A percentile compares a stretch with the other conserved stretches of the same genome.
Evolutionary conservation across 2,329 filamentous ascomycete genomes (phyloP).

Genomic region (Lizonia empirigonia): DNA sequence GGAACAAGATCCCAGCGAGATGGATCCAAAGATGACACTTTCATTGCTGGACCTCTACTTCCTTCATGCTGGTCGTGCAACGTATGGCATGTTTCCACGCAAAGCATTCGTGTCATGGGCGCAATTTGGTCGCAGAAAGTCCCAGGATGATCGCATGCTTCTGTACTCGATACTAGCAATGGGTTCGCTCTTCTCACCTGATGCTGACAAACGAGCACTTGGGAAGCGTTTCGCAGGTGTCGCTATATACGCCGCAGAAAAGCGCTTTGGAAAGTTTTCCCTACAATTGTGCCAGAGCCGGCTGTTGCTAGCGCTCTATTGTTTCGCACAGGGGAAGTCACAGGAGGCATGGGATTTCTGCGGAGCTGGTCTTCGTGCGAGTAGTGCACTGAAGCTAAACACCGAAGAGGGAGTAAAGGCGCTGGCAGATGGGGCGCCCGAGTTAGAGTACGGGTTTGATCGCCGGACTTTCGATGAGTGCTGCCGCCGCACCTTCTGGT

Average conservation of each 20-base stretch:
- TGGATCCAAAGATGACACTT: conserved; percentile 56
- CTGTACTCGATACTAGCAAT: conserved; percentile 65
- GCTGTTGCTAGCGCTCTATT: conserved; percentile 70
- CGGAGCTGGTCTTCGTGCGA: conserved; percentile 65
- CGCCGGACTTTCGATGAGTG: conserved; percentile 67
- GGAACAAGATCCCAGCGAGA: conserved; percentile 61
- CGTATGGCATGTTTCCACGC: conserved; percentile 63
- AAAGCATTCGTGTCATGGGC: conserved; percentile 62
- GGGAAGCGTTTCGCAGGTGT: conserved; percentile 59
- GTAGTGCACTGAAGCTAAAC: conserved; percentile 66
- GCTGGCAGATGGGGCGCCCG: conserved; percentile 52
- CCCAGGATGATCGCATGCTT: conserved; percentile 62
- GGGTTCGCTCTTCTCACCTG: conserved; percentile 60
- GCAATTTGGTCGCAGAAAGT: conserved; percentile 55
- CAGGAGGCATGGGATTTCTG: conserved; percentile 68
- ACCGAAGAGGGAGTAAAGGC: conserved; percentile 60
- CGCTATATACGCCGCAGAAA: conserved; percentile 62
- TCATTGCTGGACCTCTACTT: conserved; percentile 64
- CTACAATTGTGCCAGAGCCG: conserved; percentile 71
- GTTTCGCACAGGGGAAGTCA: conserved; percentile 65
- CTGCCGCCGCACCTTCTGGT: conserved; percentile 73
- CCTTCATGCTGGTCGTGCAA: conserved; percentile 59
- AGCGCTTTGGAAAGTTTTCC: conserved; percentile 58
- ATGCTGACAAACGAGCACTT: conserved; percentile 52
- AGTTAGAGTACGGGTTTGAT: conserved; percentile 63